phyloP scores from a whole-genome alignment of 805 yeast genomes.

The Priceomyces fermenticarens region DNA sequence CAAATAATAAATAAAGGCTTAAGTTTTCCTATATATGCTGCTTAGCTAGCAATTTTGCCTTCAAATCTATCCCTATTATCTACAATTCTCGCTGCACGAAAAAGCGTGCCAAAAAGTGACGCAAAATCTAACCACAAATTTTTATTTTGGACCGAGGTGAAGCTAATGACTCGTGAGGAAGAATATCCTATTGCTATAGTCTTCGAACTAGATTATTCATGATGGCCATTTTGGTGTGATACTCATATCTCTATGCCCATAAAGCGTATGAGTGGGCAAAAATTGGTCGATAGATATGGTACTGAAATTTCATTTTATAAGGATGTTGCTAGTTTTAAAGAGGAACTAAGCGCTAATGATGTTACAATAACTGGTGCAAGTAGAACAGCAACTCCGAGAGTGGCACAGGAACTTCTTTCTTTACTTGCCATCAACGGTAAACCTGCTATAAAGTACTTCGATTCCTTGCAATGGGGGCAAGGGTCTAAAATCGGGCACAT shows the following conservation, averaged over 20 bases:
- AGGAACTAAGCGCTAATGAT: slow-evolving; percentile 44
- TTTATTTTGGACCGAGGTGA: background rate
- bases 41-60: too few species aligned
- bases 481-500: slow-evolving; percentile 61
- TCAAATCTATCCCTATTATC: too few species aligned
- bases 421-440: slow-evolving; percentile 50
- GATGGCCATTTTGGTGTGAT: slow-evolving; percentile 87
- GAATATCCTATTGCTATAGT: slow-evolving; percentile 50
- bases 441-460: slow-evolving; percentile 53
- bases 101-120: too few species aligned
- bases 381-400: slow-evolving; percentile 72
- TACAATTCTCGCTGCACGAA: too few species aligned
- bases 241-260: slow-evolving; percentile 64
- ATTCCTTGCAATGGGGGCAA: slow-evolving; percentile 67
- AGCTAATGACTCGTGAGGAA: slow-evolving; percentile 2
- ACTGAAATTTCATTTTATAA: slow-evolving; percentile 54
- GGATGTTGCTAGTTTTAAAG: slow-evolving; percentile 66
- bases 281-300: slow-evolving; percentile 53
- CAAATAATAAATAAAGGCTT: too few species aligned
- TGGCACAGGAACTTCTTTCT: slow-evolving; percentile 64
- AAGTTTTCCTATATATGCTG: too few species aligned
- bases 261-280: slow-evolving; percentile 27
- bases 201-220: slow-evolving; percentile 71
- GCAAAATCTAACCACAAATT: too few species aligned
- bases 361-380: slow-evolving; percentile 69